A percentile compares a stretch with the other conserved stretches of the same genome.
phyloP scores from a whole-genome alignment of 2,329 filamentous ascomycete genomes.

The Fusarium metavorans region DNA sequence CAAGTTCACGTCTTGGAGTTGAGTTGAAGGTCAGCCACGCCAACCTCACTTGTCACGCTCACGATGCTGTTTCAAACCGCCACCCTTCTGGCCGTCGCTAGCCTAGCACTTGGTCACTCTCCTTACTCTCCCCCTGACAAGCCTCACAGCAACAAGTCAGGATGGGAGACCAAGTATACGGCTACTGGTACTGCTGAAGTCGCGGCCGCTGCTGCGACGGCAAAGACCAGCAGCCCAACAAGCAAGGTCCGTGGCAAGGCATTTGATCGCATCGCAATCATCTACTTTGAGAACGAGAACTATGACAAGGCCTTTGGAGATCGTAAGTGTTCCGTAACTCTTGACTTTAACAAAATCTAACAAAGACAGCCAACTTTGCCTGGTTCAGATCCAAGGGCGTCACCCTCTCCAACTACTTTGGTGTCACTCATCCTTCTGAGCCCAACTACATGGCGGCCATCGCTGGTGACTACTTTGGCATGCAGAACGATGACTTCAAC shows the following conservation, averaged over 20 bases:
- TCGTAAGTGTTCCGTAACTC: conserved; percentile 54
- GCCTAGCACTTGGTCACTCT: conserved; percentile 40
- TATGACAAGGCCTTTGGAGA: conserved; percentile 74
- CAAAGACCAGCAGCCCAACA: conserved; percentile 69
- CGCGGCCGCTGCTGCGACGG: conserved; percentile 68
- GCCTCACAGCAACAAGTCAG: conserved; percentile 14
- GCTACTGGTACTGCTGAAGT: conserved; percentile 65
- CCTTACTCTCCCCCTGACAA: conserved; percentile 13
- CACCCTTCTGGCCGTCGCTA: conserved; percentile 43
- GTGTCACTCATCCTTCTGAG: conserved; percentile 73
- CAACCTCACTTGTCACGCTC: conserved; percentile 7
- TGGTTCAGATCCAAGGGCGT: conserved; percentile 48
- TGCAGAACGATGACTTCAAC: conserved; percentile 69
- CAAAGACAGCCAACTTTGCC: conserved; percentile 38
- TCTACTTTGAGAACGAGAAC: conserved; percentile 84
- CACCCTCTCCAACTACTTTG: conserved; percentile 55
- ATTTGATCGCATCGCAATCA: conserved; percentile 78
- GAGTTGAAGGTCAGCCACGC: background rate
- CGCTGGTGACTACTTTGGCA: conserved; percentile 73
- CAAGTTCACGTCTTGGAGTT: conserved; percentile 1
- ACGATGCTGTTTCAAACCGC: conserved; percentile 36
- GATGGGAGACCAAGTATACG: conserved; percentile 59
- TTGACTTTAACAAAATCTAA: background rate
- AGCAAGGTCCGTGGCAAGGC: conserved; percentile 76
- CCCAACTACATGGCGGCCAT: conserved; percentile 76